Percentiles rank a stretch among this genome's conserved stretches.
phyloP scores from a whole-genome alignment of 257 asterid genomes.

The Solanum verrucosum region DNA sequence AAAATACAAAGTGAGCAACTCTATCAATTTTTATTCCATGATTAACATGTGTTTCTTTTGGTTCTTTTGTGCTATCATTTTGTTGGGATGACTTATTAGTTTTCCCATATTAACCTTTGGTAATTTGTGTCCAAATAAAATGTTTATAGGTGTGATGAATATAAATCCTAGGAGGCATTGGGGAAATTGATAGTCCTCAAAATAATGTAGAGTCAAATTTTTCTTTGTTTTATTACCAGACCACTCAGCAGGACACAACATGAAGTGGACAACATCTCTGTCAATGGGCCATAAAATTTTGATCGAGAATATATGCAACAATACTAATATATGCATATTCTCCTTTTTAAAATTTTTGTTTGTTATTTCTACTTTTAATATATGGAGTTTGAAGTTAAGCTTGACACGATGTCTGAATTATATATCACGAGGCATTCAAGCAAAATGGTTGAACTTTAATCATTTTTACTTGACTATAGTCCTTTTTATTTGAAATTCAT shows the following conservation, averaged over 20 bases:
- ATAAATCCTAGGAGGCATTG: neutral
- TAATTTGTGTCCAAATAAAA: neutral
- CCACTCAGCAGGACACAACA: neutral
- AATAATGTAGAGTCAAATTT: neutral
- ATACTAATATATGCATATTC: neutral
- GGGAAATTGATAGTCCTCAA: neutral
- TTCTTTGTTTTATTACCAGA: neutral
- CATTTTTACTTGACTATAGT: neutral
- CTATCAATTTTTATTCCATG: neutral
- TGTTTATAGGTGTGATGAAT: neutral
- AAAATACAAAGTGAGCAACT: no score
- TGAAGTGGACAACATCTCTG: neutral
- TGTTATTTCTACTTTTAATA: neutral
- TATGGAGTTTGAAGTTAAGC: neutral
- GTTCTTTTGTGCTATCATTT: neutral
- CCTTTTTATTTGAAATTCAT: neutral
- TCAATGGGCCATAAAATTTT: neutral
- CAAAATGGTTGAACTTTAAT: neutral
- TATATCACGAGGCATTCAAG: neutral
- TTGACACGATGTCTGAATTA: neutral
- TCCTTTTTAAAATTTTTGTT: neutral
- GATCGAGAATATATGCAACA: neutral
- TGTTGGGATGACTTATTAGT: neutral
- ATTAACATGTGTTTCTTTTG: neutral
- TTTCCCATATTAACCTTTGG: neutral